Evolutionary conservation across 768 basidiomycete genomes (phyloP).

Genomic region (Rhizopogon vinicolor): DNA sequence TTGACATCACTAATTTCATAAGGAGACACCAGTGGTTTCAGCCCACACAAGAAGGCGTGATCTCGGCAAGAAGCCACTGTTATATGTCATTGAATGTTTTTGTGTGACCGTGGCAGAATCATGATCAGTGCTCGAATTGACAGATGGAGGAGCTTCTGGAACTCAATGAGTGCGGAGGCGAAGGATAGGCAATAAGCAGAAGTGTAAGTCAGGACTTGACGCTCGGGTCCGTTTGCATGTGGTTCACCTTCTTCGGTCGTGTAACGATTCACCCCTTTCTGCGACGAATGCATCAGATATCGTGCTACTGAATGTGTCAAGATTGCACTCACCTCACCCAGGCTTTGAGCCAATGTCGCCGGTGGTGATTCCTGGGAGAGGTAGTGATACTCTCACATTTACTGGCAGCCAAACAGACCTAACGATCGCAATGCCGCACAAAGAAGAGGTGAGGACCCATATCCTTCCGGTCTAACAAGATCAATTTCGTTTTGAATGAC

Average conservation of each 20-base stretch:
- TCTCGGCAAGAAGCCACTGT: too few relatives aligned
- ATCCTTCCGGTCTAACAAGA: conserved; percentile 54
- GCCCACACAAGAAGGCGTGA: too few relatives aligned
- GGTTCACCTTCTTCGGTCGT: conserved; percentile 60
- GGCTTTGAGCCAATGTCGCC: conserved; percentile 58
- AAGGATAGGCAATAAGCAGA: conserved; percentile 68
- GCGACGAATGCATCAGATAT: background rate
- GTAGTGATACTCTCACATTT: conserved; percentile 47
- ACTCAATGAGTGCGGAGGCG: conserved; percentile 65
- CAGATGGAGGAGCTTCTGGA: conserved; percentile 37
- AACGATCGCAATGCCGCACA: conserved; percentile 56
- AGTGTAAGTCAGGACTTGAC: conserved; percentile 68
- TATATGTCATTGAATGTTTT: conserved; percentile 49
- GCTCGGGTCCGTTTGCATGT: conserved; percentile 50
- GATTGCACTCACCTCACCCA: conserved; percentile 24
- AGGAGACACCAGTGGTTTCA: too few relatives aligned
- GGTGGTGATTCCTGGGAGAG: conserved; percentile 55
- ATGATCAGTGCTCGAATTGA: background rate
- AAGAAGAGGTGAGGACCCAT: conserved; percentile 75
- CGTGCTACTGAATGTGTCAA: too few relatives aligned
- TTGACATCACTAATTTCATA: too few relatives aligned
- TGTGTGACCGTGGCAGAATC: conserved; percentile 26
- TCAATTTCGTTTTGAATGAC: conserved; percentile 70
- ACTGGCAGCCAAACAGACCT: conserved; percentile 30
- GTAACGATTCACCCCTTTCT: conserved; percentile 67